phyloP scores from a whole-genome alignment of 306 rosid genomes.

The Vicia villosa region DNA sequence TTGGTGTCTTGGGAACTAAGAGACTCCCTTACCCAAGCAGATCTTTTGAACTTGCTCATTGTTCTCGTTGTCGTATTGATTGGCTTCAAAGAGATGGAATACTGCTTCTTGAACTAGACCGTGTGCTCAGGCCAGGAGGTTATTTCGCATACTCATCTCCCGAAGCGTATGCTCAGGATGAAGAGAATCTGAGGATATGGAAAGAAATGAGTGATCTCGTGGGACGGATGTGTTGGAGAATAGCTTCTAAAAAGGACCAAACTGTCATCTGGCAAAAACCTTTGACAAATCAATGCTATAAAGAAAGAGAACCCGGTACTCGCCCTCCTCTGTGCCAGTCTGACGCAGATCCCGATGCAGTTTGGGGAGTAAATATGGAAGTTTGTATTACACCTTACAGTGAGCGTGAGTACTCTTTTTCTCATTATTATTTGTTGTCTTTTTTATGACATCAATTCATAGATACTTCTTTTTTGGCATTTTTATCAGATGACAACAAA shows the following conservation, averaged over 20 bases:
- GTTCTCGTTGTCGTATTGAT: constrained; percentile 97
- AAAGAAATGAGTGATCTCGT: constrained; percentile 91
- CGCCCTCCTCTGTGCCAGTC: constrained; percentile 88
- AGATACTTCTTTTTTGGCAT: constrained; percentile 30
- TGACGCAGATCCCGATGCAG: constrained; percentile 83
- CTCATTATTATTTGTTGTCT: constrained; percentile 29
- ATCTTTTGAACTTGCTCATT: constrained; percentile 95
- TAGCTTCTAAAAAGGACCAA: constrained; percentile 81
- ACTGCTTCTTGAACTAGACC: constrained; percentile 88
- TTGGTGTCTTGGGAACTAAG: constrained; percentile 92
- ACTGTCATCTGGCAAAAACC: constrained; percentile 98
- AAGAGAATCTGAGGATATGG: constrained; percentile 94
- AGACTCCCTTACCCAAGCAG: constrained; percentile 99
- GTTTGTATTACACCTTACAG: constrained; percentile 84
- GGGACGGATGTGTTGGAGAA: constrained; percentile 84
- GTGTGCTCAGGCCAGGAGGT: constrained; percentile 89
- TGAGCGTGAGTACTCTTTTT: constrained; percentile 63
- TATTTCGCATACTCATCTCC: constrained; percentile 96
- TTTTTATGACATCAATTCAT: constrained; percentile 22
- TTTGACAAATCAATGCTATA: constrained; percentile 82
- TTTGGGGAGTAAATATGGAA: constrained; percentile 90
- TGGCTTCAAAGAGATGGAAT: constrained; percentile 98
- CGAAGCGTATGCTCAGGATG: constrained; percentile 98
- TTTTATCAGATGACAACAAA: constrained; percentile 66
- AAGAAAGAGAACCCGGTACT: constrained; percentile 74